These are phyloP conservation scores for Coemansia sp. DNA, from an alignment of 192 early-diverging fungal species.

Conservation along the genomic window DNA sequence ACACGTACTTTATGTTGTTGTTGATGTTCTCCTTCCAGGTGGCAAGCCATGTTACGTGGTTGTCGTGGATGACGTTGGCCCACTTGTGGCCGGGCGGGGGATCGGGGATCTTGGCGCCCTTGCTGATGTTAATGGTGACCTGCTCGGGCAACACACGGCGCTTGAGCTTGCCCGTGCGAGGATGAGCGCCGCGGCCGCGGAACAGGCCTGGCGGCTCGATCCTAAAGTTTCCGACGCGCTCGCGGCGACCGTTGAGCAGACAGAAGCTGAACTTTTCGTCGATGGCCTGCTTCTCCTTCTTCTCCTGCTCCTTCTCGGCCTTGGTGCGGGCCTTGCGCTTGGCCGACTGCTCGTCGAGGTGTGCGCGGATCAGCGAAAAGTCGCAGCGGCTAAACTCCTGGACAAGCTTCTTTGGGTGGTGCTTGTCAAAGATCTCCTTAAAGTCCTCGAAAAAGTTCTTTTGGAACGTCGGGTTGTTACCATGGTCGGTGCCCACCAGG, in stretches of 20 bases:
- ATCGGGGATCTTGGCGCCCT: constrained; percentile 69
- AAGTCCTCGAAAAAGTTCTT: constrained; percentile 95
- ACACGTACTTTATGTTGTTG: constrained; percentile 88
- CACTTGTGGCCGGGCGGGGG: constrained; percentile 88
- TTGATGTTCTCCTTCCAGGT: constrained; percentile 99
- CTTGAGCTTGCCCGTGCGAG: constrained; percentile 91
- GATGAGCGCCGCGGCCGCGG: constrained; percentile 95
- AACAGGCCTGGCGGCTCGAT: constrained; percentile 97
- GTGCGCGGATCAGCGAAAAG: constrained; percentile 78
- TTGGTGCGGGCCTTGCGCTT: constrained; percentile 81
- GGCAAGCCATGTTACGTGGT: constrained; percentile 93
- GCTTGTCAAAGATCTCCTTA: constrained; percentile 58
- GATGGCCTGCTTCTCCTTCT: constrained; percentile 62
- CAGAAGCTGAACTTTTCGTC: constrained; percentile 79
- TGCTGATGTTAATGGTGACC: constrained; percentile 88
- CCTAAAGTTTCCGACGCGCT: constrained; percentile 96
- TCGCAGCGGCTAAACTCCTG: constrained; percentile 80
- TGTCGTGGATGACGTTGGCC: constrained; percentile 82
- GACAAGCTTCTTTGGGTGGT: constrained; percentile 67
- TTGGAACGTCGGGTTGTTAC: constrained; percentile 76
- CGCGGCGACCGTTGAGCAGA: constrained; percentile 81
- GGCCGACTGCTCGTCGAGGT: constrained; percentile 73
- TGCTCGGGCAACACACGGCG: constrained; percentile 86
- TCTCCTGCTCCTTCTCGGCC: constrained; percentile 80
- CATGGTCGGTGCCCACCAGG: constrained; percentile 79